Percentiles rank a stretch among this genome's conserved stretches.
Evolutionary conservation across 805 yeast species (phyloP).

Genomic region (Komagataella populi): DNA sequence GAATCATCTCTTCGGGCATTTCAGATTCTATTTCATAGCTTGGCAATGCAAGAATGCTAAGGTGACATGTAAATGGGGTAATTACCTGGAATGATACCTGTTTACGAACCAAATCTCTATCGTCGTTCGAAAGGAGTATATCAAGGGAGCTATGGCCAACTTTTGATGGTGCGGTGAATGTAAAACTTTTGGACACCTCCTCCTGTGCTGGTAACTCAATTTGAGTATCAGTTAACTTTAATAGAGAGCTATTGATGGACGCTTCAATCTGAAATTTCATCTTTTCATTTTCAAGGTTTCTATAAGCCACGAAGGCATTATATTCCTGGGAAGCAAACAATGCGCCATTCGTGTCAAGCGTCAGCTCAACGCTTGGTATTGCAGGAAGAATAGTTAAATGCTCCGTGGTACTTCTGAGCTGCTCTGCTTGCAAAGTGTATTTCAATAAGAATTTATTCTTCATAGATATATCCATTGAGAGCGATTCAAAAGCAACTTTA

Average conservation of each 20-base stretch:
- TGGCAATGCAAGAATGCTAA: background rate
- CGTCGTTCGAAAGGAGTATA: background rate
- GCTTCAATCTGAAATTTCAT: background rate
- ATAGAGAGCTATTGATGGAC: background rate
- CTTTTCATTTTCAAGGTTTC: background rate
- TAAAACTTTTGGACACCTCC: background rate
- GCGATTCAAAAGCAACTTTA: background rate
- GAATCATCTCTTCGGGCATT: background rate
- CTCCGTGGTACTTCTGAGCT: background rate
- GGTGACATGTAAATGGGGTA: background rate
- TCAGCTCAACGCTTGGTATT: background rate
- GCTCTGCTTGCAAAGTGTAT: background rate
- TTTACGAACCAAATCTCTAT: background rate
- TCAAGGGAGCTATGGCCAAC: background rate
- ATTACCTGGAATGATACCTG: background rate
- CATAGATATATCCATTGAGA: background rate
- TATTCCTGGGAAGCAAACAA: background rate
- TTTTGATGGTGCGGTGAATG: background rate
- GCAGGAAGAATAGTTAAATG: background rate
- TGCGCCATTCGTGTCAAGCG: conserved; percentile 1
- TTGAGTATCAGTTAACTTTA: background rate
- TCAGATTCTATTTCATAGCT: background rate
- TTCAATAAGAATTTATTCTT: background rate
- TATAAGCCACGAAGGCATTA: background rate
- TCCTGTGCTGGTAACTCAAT: background rate